These are phyloP conservation scores for Neurospora sp. DNA, from an alignment of 495 filamentous ascomycete genomes.

Conservation along the genomic window DNA sequence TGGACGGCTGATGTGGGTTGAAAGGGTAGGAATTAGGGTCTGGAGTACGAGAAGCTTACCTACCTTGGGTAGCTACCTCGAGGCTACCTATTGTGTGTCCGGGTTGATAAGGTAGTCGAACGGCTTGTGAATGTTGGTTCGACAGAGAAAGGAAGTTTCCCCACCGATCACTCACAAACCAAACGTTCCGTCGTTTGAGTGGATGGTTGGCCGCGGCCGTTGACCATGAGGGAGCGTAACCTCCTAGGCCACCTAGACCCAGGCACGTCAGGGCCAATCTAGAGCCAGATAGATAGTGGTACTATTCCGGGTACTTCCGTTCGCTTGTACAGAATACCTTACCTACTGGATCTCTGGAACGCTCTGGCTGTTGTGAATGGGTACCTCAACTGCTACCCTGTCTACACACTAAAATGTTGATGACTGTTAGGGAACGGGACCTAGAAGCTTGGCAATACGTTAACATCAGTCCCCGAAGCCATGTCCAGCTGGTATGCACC, in stretches of 20 bases:
- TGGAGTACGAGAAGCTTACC: background rate
- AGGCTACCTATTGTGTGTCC: background rate
- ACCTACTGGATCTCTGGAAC: background rate
- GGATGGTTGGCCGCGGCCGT: background rate
- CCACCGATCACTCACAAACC: background rate
- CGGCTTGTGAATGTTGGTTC: background rate
- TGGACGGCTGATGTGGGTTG: background rate
- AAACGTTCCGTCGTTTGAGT: background rate
- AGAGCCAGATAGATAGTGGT: background rate
- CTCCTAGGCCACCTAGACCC: background rate
- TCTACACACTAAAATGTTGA: background rate
- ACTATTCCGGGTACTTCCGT: background rate
- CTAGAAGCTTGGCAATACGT: background rate
- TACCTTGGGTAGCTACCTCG: background rate
- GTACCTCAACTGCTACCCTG: background rate
- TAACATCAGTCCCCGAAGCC: background rate
- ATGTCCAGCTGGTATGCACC: background rate
- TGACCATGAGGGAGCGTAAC: background rate
- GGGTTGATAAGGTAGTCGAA: background rate
- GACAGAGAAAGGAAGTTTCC: background rate
- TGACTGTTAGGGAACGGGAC: background rate
- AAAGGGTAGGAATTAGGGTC: background rate
- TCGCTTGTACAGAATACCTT: background rate
- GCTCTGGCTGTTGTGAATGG: background rate
- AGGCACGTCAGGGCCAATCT: background rate